phyloP scores from a whole-genome alignment of 257 asterid genomes.

The Nicotiana paniculata region DNA sequence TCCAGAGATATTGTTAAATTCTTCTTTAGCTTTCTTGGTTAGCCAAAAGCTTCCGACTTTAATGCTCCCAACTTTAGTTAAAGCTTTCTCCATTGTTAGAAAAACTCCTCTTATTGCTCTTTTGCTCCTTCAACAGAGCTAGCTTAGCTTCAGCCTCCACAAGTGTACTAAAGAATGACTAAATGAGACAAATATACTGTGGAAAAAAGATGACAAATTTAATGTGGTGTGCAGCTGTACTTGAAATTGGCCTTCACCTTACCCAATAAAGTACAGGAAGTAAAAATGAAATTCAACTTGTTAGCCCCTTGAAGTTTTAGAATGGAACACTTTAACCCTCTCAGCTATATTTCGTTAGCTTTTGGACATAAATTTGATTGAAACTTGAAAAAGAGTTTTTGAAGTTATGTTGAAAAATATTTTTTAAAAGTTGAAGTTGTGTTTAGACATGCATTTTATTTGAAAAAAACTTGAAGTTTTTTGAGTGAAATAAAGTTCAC shows the following conservation, averaged over 20 bases:
- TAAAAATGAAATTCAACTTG: neutral
- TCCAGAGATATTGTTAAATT: constrained; percentile 47
- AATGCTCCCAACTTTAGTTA: constrained; percentile 52
- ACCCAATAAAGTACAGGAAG: neutral
- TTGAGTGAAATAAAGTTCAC: too few relatives aligned
- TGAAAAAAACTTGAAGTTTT: too few relatives aligned
- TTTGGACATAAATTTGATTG: too few relatives aligned
- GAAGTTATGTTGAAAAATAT: too few relatives aligned
- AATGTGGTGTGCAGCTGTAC: constrained; percentile 14
- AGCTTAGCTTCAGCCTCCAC: neutral
- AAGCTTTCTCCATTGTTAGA: constrained; percentile 52
- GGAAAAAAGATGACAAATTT: neutral
- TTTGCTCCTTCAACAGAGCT: neutral
- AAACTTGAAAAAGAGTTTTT: too few relatives aligned
- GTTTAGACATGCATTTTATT: too few relatives aligned
- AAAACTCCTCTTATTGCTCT: neutral
- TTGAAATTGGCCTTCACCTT: neutral
- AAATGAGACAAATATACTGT: neutral
- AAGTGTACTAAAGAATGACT: neutral
- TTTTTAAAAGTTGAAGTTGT: too few relatives aligned
- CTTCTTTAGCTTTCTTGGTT: constrained; percentile 71
- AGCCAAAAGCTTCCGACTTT: constrained; percentile 77
- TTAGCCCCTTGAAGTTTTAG: neutral
- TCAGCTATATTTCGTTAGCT: neutral
- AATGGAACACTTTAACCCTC: neutral